Conservation (phyloP, 2,329 filamentous ascomycete species). For the Venturia oleaginea region DNA sequence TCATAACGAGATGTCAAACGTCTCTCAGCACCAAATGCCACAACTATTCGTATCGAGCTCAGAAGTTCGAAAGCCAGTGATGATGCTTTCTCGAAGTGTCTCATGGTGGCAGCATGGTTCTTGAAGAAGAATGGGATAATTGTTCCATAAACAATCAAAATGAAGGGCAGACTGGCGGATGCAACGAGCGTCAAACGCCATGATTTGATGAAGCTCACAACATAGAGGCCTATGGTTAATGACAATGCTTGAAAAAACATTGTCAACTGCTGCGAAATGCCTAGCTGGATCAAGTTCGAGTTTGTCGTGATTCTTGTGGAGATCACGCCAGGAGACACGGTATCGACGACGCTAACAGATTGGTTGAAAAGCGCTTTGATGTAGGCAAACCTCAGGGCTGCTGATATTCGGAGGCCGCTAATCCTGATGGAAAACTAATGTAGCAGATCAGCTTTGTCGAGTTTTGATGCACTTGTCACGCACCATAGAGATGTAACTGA, state of each 20-base stretch:
- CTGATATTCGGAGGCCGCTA: slow-evolving; percentile 22
- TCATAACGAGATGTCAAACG: slow-evolving; percentile 26
- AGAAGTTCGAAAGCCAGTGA: slow-evolving; percentile 31
- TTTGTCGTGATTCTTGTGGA: slow-evolving; percentile 23
- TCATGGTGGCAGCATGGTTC: slow-evolving; percentile 26
- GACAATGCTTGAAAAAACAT: slow-evolving; percentile 24
- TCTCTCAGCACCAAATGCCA: slow-evolving; percentile 29
- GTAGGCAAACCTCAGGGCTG: slow-evolving; percentile 22
- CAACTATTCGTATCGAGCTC: slow-evolving; percentile 28
- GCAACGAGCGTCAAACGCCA: slow-evolving; percentile 24
- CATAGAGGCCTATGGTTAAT: slow-evolving; percentile 27
- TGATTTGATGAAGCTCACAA: slow-evolving; percentile 23
- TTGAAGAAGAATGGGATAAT: slow-evolving; percentile 26
- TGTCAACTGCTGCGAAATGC: slow-evolving; percentile 23
- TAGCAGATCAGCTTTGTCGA: neutral
- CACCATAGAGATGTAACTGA: slow-evolving; percentile 48
- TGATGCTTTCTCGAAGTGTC: slow-evolving; percentile 26
- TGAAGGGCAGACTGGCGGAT: slow-evolving; percentile 23
- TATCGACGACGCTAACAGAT: slow-evolving; percentile 22
- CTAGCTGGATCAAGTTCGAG: slow-evolving; percentile 22
- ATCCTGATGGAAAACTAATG: slow-evolving; percentile 22
- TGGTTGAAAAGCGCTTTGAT: slow-evolving; percentile 20
- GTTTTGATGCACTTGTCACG: neutral
- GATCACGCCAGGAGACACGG: slow-evolving; percentile 22
- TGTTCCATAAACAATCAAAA: slow-evolving; percentile 24